Evolutionary conservation across 352 stramenopile genomes (phyloP).

Genomic region (Thraustotheca clavata): DNA sequence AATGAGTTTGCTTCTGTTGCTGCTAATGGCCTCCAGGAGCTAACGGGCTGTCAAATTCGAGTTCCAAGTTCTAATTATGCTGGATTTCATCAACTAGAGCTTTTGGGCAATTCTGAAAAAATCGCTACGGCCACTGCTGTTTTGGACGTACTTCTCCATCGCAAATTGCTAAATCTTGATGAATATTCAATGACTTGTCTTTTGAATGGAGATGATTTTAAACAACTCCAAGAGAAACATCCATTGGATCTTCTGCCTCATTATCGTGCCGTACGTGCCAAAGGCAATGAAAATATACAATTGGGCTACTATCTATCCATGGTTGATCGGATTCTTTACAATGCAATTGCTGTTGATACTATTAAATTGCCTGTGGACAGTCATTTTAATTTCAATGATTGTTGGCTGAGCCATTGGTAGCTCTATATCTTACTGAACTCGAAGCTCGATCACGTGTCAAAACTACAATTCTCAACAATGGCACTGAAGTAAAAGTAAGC

Average conservation of each 20-base stretch:
- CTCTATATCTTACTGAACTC: conserved; percentile 52
- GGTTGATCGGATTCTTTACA: conserved; percentile 49
- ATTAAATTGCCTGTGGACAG: conserved; percentile 31
- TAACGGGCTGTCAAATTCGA: conserved; percentile 48
- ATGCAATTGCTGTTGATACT: conserved; percentile 54
- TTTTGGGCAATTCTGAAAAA: conserved; percentile 64
- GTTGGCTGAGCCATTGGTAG: conserved; percentile 42
- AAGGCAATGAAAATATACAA: conserved; percentile 40
- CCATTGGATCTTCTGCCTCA: conserved; percentile 62
- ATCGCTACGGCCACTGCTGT: conserved; percentile 38
- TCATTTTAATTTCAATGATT: conserved; percentile 45
- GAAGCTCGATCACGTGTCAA: conserved; percentile 61
- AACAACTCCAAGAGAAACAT: conserved; percentile 47
- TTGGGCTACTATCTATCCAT: conserved; percentile 50
- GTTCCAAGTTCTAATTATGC: conserved; percentile 30
- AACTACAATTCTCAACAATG: conserved; percentile 56
- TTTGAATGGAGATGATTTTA: conserved; percentile 75
- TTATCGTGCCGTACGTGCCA: conserved; percentile 58
- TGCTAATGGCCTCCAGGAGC: conserved; percentile 55
- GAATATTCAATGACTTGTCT: conserved; percentile 57
- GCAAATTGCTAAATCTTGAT: conserved; percentile 65
- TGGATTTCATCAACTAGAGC: conserved; percentile 45
- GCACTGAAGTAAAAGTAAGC: conserved; percentile 38
- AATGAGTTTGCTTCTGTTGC: conserved; percentile 71
- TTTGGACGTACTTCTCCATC: conserved; percentile 56